phyloP scores from a whole-genome alignment of 2,329 filamentous ascomycete species.

The Magnaporthales sp. region DNA sequence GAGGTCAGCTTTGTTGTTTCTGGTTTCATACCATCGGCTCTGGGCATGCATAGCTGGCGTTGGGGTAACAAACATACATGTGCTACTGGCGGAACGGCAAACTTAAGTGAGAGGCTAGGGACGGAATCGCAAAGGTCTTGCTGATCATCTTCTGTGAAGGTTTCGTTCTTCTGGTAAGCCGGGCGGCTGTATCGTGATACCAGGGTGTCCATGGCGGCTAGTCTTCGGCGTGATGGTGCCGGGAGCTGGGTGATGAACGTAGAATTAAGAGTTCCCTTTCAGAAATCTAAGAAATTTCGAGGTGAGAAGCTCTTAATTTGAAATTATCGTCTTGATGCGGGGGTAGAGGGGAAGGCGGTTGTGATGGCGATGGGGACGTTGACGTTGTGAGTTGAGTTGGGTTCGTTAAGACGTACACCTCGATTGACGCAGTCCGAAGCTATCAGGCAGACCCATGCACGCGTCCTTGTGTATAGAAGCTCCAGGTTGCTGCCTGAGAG shows the following conservation, averaged over 20 bases:
- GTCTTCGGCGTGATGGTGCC: slow-evolving; percentile 5
- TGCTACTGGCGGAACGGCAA: slow-evolving; percentile 86
- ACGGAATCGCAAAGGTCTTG: slow-evolving; percentile 62
- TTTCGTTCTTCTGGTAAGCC: slow-evolving; percentile 62
- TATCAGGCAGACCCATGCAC: slow-evolving; percentile 5
- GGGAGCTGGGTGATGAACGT: not conserved
- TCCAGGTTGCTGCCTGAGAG: slow-evolving; percentile 2
- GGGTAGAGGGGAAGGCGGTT: not conserved
- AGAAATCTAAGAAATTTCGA: not conserved
- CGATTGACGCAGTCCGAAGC: not conserved
- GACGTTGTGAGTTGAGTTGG: not conserved
- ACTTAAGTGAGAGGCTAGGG: slow-evolving; percentile 79
- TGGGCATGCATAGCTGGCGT: not conserved
- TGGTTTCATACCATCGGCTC: not conserved
- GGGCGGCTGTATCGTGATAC: slow-evolving; percentile 86
- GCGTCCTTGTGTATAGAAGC: not conserved
- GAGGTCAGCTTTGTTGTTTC: not conserved
- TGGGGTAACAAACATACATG: slow-evolving; percentile 51
- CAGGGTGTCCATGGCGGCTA: slow-evolving; percentile 73
- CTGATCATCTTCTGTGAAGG: slow-evolving; percentile 62
- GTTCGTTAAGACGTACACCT: not conserved
- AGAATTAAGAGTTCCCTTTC: not conserved
- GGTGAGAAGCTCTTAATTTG: not conserved
- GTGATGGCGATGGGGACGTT: not conserved
- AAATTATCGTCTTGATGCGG: not conserved